Evolutionary conservation across 139 green algal genomes (phyloP).

Genomic region (Chlamydomonas schloesseri): DNA sequence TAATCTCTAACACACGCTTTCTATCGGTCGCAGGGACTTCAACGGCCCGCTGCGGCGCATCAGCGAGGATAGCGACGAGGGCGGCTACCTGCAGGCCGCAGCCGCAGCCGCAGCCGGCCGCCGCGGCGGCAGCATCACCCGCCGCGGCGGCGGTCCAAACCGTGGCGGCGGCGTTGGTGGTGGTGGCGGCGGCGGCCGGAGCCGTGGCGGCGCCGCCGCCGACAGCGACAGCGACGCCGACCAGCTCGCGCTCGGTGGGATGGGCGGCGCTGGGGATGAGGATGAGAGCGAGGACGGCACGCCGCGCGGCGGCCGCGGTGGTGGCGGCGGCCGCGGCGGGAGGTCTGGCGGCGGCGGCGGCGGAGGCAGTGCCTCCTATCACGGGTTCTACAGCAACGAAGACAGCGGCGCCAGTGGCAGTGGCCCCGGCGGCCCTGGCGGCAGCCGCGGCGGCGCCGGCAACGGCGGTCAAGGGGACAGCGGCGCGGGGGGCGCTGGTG

Average conservation of each 20-base stretch:
- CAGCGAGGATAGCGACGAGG: conserved; percentile 8
- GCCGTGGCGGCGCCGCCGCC: not conserved
- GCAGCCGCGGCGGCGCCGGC: not conserved
- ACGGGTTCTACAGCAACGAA: not conserved
- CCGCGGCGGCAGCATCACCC: not conserved
- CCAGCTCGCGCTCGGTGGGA: too few species aligned
- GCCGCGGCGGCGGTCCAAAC: not conserved
- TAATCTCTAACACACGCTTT: too few species aligned
- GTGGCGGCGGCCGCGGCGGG: too few species aligned
- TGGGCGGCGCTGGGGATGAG: not conserved
- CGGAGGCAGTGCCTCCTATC: too few species aligned
- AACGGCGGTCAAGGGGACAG: not conserved
- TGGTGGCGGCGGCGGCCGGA: too few species aligned
- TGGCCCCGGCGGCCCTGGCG: not conserved
- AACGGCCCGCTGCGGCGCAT: conserved; percentile 29
- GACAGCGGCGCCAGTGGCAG: not conserved
- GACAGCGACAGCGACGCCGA: not conserved
- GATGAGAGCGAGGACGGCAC: not conserved
- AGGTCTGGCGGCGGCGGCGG: too few species aligned
- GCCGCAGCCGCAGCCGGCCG: not conserved
- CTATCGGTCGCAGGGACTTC: conserved; percentile 22
- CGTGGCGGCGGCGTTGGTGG: not conserved
- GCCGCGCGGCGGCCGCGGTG: too few species aligned
- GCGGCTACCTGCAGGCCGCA: not conserved
- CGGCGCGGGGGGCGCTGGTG: too few species aligned